A percentile compares a stretch with the other conserved stretches of the same genome.
Conservation (phyloP, 257 asterid genomes). For the Solanum tacnaense region DNA sequence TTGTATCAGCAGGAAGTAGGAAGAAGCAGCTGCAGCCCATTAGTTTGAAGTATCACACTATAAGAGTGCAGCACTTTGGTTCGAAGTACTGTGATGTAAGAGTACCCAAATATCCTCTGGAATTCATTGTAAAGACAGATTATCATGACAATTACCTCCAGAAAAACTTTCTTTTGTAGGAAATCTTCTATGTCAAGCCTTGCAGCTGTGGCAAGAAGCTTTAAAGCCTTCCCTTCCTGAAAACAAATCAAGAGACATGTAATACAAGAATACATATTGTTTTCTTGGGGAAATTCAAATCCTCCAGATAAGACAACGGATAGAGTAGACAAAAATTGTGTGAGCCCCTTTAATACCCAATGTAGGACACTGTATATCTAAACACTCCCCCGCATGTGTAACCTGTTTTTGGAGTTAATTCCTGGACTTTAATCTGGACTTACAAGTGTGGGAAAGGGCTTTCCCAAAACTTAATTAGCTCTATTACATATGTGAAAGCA, state of each 20-base stretch:
- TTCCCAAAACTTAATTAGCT: not conserved
- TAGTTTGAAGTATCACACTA: not conserved
- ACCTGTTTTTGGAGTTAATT: not conserved
- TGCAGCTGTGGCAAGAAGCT: conserved; percentile 89
- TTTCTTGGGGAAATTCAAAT: not conserved
- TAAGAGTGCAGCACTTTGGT: not conserved
- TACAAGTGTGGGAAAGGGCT: not conserved
- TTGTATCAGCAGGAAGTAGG: not conserved
- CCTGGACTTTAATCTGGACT: not conserved
- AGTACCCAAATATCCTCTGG: not conserved
- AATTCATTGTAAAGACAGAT: not conserved
- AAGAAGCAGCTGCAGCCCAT: not conserved
- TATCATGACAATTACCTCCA: conserved; percentile 46
- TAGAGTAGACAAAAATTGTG: not conserved
- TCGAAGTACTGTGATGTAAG: not conserved
- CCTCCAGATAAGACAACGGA: not conserved
- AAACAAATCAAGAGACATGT: not conserved
- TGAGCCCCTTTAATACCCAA: not conserved
- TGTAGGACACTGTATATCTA: not conserved
- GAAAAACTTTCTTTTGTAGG: conserved; percentile 88
- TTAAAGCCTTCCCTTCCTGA: conserved; percentile 92
- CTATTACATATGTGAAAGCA: not conserved
- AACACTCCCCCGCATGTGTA: not conserved
- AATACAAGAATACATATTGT: not conserved
- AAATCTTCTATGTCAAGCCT: conserved; percentile 96